A percentile compares a stretch with the other conserved stretches of the same genome.
phyloP scores from a whole-genome alignment of 2,329 filamentous ascomycete genomes.

The Beauveria australis region DNA sequence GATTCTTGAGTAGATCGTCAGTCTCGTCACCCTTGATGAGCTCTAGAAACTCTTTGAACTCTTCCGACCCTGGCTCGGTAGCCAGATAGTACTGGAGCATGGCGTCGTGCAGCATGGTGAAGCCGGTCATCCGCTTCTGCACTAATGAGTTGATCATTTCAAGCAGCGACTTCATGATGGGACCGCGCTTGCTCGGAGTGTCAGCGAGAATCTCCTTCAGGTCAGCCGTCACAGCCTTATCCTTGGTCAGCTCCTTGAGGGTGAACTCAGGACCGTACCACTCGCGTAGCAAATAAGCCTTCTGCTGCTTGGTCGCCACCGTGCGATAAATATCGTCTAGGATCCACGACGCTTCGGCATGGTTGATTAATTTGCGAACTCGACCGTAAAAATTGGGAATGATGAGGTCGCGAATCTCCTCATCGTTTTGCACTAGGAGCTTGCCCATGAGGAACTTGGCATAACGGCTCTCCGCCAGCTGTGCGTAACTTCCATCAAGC shows the following conservation, averaged over 20 bases:
- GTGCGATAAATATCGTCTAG: slow-evolving; percentile 92
- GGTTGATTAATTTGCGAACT: slow-evolving; percentile 87
- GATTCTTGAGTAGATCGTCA: slow-evolving; percentile 84
- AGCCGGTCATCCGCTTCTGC: slow-evolving; percentile 93
- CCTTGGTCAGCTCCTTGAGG: slow-evolving; percentile 56
- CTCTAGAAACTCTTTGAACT: slow-evolving; percentile 81
- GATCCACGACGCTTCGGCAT: slow-evolving; percentile 95
- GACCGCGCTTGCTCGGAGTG: slow-evolving; percentile 75
- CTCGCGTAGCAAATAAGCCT: slow-evolving; percentile 75
- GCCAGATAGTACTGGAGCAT: slow-evolving; percentile 95
- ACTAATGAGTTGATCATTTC: slow-evolving; percentile 86
- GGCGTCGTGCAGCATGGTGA: slow-evolving; percentile 96
- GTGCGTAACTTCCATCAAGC: slow-evolving; percentile 73
- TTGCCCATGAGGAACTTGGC: slow-evolving; percentile 97
- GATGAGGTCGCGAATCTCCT: slow-evolving; percentile 78
- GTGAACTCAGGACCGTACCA: slow-evolving; percentile 96
- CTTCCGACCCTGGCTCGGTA: slow-evolving; percentile 65
- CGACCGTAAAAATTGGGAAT: slow-evolving; percentile 93
- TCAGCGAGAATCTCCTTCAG: slow-evolving; percentile 66
- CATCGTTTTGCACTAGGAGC: slow-evolving; percentile 83
- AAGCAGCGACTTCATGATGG: slow-evolving; percentile 78
- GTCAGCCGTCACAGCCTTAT: slow-evolving; percentile 54
- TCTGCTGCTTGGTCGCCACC: slow-evolving; percentile 78
- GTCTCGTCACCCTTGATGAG: slow-evolving; percentile 86
- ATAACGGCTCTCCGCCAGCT: slow-evolving; percentile 88